Evolutionary conservation across 2,329 filamentous ascomycete species (phyloP).

Genomic region (Onygenales sp.): DNA sequence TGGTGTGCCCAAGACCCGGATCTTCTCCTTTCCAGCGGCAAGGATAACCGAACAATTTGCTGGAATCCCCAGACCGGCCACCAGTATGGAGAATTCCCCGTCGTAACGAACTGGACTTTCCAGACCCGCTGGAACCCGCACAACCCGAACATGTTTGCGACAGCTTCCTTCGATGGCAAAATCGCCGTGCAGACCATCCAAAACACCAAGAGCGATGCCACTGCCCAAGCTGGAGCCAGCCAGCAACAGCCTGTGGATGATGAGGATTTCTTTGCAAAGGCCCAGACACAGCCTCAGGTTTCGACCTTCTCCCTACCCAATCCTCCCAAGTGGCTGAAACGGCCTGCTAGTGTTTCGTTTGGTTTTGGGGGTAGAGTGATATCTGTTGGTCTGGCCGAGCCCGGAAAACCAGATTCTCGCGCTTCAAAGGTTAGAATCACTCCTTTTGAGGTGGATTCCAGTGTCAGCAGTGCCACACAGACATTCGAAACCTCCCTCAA

Average conservation of each 20-base stretch:
- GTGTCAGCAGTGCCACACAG: constrained; percentile 72
- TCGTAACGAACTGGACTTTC: constrained; percentile 99
- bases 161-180: constrained; percentile 94
- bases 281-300: constrained; percentile 81
- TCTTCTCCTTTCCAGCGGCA: constrained; percentile 83
- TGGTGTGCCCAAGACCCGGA: constrained; percentile 92
- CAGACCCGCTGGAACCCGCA: constrained; percentile 87
- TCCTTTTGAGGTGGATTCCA: constrained; percentile 79
- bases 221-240: constrained; percentile 51
- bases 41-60: constrained; percentile 88
- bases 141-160: constrained; percentile 86
- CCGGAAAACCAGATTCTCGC: constrained; percentile 52
- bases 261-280: constrained; percentile 93
- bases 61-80: constrained; percentile 95
- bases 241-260: constrained; percentile 67
- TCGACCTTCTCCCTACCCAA: constrained; percentile 79
- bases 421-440: constrained; percentile 73
- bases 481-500: constrained; percentile 77
- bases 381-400: constrained; percentile 52
- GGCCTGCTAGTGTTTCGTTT: constrained; percentile 78
- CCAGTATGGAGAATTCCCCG: constrained; percentile 81
- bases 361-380: constrained; percentile 93
- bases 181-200: constrained; percentile 90
- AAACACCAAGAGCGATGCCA: constrained; percentile 72
- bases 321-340: constrained; percentile 83